Conservation (phyloP, 177 flowering plant genomes). For the Vitis hybrid region DNA sequence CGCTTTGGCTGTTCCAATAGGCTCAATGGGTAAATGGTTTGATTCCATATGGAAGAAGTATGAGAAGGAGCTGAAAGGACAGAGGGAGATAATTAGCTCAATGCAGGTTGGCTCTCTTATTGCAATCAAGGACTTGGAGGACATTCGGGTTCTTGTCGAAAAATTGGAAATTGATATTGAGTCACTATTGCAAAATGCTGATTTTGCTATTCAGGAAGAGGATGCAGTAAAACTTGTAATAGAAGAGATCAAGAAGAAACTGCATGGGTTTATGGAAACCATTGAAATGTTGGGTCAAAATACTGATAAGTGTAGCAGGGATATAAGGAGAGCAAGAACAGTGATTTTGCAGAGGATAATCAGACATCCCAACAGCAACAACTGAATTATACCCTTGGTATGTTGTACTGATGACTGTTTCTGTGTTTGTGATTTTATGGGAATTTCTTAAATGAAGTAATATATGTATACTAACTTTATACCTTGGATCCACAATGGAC, state of each 20-base stretch:
- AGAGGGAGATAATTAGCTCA: conserved; percentile 35
- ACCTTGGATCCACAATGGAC: too few species aligned
- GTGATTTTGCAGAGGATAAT: conserved; percentile 48
- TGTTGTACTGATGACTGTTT: conserved; percentile 18
- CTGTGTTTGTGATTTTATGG: too few species aligned
- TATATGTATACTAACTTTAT: too few species aligned
- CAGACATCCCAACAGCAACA: conserved; percentile 23
- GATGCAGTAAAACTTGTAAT: conserved; percentile 40
- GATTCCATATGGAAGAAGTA: conserved; percentile 47
- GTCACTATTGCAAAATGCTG: conserved; percentile 36
- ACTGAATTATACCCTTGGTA: conserved; percentile 12
- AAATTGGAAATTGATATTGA: conserved; percentile 41
- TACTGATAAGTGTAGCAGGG: conserved; percentile 41
- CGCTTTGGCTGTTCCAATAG: conserved; percentile 52
- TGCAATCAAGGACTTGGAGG: conserved; percentile 48
- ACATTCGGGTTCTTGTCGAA: conserved; percentile 36
- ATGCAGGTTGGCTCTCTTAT: conserved; percentile 41
- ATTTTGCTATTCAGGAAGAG: conserved; percentile 38
- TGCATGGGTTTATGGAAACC: conserved; percentile 35
- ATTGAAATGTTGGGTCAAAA: conserved; percentile 36
- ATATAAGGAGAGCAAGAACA: conserved; percentile 45
- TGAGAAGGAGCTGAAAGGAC: conserved; percentile 36
- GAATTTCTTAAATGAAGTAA: too few species aligned
- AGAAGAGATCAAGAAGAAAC: conserved; percentile 51
- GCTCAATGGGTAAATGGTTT: conserved; percentile 62